A percentile compares a stretch with the other conserved stretches of the same genome.
Conservation (phyloP, 2,329 filamentous ascomycete species). For the Colletotrichum viniferum region DNA sequence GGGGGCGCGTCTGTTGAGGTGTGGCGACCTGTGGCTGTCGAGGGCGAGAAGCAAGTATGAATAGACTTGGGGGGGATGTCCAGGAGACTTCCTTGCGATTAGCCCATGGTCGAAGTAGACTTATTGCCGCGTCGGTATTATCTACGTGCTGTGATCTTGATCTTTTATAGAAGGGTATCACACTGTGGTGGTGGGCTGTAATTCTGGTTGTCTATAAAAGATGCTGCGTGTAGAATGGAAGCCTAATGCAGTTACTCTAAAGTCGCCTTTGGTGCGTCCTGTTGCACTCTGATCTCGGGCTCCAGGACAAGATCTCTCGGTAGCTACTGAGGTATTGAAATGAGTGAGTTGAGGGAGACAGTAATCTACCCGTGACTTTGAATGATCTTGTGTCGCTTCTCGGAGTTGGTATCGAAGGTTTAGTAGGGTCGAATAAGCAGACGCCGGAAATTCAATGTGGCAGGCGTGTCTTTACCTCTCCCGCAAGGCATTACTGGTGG, state of each 20-base stretch:
- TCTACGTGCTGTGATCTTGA: background rate
- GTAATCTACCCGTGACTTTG: background rate
- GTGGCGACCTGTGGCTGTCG: background rate
- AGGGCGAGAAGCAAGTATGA: background rate
- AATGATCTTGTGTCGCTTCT: background rate
- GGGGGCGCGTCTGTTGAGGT: background rate
- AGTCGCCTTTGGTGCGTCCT: too few species aligned
- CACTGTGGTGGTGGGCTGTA: background rate
- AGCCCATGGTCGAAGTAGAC: background rate
- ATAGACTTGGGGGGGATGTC: background rate
- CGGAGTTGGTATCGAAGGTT: background rate
- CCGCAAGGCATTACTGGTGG: rapidly evolving
- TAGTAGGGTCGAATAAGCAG: background rate
- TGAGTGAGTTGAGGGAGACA: background rate
- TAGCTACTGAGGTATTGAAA: background rate
- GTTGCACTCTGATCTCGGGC: too few species aligned
- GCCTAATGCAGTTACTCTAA: background rate
- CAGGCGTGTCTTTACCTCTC: background rate
- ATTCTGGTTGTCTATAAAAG: background rate
- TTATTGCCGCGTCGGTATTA: background rate
- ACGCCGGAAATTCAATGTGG: background rate
- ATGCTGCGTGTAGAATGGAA: background rate
- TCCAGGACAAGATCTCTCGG: background rate
- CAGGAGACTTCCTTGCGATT: background rate
- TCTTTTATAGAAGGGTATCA: background rate